Evolutionary conservation across 768 basidiomycete species (phyloP), one percentile per base, ranked within the genome.

Genomic region (Hypsizygus marmoreus): DNA sequence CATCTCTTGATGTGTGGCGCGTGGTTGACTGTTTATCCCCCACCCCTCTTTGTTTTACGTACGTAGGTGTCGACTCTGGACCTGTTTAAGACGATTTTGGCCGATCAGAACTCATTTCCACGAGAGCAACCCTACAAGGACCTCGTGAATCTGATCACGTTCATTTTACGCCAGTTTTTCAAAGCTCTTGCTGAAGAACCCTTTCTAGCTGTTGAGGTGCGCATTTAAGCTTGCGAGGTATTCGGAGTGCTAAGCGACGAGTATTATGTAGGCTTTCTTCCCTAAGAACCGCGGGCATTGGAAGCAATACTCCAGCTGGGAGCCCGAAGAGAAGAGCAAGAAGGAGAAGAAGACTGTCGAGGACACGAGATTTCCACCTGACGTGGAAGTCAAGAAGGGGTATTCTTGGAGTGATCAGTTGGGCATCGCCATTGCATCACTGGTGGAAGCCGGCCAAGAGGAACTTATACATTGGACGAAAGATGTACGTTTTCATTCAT

Each of bases 151-250:
- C 69, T 98, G 26, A 84, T 97, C 70, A 88, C 84, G 58, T 99
- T 79, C 68, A 75, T 97, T 50, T 75, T 97, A 47, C 82, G 91
- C 19, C 84, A 87, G 61, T 98, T 98, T 75, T 98, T 99, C 82
- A 98, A 97, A 64, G 80, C 84, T 6, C 75, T 93, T 37, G 78
- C 81, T 42, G 83, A 91, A 52, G 87, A 97, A 50, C 76, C 90
- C 0, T 89, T 97, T 70, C 73, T 97, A 36, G 79, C 91, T 49
- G 77, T 97, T 50, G 93, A 98, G 77, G 94, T 94, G 57, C 71
- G 67, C 55, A 47, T 47, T 42, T 43, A 19, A 25, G 50, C 40
- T 45, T 34, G 10, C 35, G 32, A 20, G 19, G 2, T 31, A n/a
- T 11, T 19, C 25, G 40, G 25, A 22, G 29, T 40, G 25, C 38